Base-by-base conservation (phyloP, 352 stramenopile species). In the Globisporangium paroecandrum region DNA sequence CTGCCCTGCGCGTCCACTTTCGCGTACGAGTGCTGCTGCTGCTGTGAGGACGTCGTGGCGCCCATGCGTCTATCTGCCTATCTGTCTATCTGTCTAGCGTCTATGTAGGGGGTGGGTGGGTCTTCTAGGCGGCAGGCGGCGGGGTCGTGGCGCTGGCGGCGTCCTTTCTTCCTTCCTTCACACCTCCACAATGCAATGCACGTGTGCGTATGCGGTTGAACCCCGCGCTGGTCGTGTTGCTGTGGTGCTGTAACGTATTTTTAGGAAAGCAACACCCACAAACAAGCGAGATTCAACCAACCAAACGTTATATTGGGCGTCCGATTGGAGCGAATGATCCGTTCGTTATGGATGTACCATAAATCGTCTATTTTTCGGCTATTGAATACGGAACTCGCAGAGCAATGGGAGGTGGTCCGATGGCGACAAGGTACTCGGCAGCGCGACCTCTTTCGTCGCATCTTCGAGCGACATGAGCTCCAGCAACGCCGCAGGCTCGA, bases 341-440 rank as follows among this genome's bases (percentile, higher is more conserved):
- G 43, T 51, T 51, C 12, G 18, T 51, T 51, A 51, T 55, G 47
- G 47, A 18, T 5, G 2, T 29, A 18, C 20, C 47, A 12, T 29
- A 41, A 43, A 66, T 4, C 20, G 41, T 34, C 29, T 32, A 49
- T 12, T 51, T 51, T 64, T 43, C 38, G 58, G 20, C 24, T 51
- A 41, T 29, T 56, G 25, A 22, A 61, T 66, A 49, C 13, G 60
- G 62, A 95, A 94, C 56, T 89, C 79, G 66, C 82, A 86, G 4
- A 95, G 60, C 12, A 95, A 70, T 8, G 85, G 85, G 4, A 95
- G 70, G 60, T 95, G 87, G 29, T 95, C 87, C 1, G 85, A 94
- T 6, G 85, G 85, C 63, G 86, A 91, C 55, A 83, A 74, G 1
- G 74, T 72, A 56, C 82, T 95, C 1, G 87, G 87, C 32, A 95